phyloP scores from a whole-genome alignment of 1,139 yeast genomes.

The Fermentozyma sake region DNA sequence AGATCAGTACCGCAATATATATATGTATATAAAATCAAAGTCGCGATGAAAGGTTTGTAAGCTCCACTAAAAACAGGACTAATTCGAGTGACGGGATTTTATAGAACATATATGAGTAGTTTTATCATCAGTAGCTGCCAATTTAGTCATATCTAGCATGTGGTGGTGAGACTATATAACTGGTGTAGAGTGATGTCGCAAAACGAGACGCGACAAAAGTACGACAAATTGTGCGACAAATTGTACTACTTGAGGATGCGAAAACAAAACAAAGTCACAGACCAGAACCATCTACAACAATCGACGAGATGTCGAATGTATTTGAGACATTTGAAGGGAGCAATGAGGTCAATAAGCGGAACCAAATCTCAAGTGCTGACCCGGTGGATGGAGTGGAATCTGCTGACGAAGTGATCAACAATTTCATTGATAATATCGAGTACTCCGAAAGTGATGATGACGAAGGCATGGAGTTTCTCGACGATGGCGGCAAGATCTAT shows the following conservation, averaged over 20 bases:
- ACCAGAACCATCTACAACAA: slow-evolving; percentile 1
- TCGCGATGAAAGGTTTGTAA: too few species aligned
- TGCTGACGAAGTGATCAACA: slow-evolving; percentile 10
- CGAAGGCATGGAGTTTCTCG: slow-evolving; percentile 8
- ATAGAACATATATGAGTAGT: too few species aligned
- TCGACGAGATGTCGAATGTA: slow-evolving; percentile 9
- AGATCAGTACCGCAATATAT: too few species aligned
- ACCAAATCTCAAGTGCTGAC: slow-evolving; percentile 6
- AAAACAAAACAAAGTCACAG: slow-evolving; percentile 1
- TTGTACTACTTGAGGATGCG: not conserved
- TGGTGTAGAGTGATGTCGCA: too few species aligned
- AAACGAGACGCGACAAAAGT: too few species aligned
- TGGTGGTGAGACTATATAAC: too few species aligned
- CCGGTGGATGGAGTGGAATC: slow-evolving; percentile 3
- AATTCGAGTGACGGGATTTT: too few species aligned
- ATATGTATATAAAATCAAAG: too few species aligned
- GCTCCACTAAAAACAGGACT: too few species aligned
- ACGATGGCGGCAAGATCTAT: slow-evolving; percentile 11
- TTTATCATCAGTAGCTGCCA: too few species aligned
- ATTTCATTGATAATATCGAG: slow-evolving; percentile 11
- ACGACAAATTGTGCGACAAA: not conserved
- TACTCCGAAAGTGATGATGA: slow-evolving; percentile 15
- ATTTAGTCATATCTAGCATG: too few species aligned
- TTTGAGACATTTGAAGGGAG: slow-evolving; percentile 9
- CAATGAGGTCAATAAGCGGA: slow-evolving; percentile 5